phyloP scores from a whole-genome alignment of 108 stramenopile genomes.

The Skeletonema tropicum region DNA sequence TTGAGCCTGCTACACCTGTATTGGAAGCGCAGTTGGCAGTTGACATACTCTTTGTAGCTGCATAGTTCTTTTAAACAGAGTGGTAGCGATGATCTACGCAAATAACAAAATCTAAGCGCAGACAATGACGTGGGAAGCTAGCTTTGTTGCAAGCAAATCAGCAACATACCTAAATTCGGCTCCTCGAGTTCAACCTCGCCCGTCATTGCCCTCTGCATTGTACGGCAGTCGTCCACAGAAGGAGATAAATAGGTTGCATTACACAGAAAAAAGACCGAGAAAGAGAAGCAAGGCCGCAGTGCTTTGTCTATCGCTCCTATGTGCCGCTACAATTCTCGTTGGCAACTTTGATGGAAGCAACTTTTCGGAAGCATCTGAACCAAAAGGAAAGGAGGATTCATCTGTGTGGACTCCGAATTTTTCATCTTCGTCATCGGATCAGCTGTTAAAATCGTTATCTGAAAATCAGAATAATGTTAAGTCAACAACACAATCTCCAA shows the following conservation, averaged over 20 bases:
- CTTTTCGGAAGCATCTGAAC: constrained; percentile 11
- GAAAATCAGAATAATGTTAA: constrained; percentile 7
- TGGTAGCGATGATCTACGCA: too few species aligned
- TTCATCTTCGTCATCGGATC: constrained; percentile 14
- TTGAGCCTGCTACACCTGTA: too few species aligned
- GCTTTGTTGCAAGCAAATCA: background rate
- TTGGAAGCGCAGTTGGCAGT: too few species aligned
- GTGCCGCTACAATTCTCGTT: constrained; percentile 22
- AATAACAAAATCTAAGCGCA: too few species aligned
- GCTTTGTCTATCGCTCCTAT: constrained; percentile 8
- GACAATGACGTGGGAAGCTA: background rate
- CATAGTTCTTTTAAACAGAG: too few species aligned
- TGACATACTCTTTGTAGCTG: too few species aligned
- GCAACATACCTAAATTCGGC: background rate
- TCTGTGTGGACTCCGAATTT: constrained; percentile 21
- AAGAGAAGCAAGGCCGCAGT: constrained; percentile 12
- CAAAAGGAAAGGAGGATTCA: constrained; percentile 9
- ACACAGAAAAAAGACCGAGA: background rate
- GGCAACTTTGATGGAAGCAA: constrained; percentile 24
- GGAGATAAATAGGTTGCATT: background rate
- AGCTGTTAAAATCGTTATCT: constrained; percentile 16
- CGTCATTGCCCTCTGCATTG: background rate
- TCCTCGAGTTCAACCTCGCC: background rate
- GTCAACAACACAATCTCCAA: constrained; percentile 7
- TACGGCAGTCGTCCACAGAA: background rate